Percentiles rank a stretch among this genome's conserved stretches.
These are phyloP conservation scores for Zopfochytrium polystomum DNA, from an alignment of 371 early-diverging fungal species.

Conservation along the genomic window DNA sequence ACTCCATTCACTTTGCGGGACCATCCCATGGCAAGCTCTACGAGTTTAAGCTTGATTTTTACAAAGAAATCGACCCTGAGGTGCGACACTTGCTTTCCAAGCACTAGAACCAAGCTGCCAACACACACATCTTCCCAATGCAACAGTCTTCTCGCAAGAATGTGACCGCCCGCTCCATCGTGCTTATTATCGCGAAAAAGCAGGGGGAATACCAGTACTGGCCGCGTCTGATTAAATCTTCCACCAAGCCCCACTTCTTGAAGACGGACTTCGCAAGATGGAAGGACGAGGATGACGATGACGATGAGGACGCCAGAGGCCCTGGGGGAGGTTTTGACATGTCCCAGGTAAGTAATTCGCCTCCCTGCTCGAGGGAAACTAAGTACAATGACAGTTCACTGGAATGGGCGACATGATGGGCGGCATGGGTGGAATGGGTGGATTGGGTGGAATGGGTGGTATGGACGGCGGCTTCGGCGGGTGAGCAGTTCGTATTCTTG, in stretches of 20 bases:
- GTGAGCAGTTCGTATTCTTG: neutral
- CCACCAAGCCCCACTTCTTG: constrained; percentile 68
- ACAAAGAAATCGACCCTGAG: constrained; percentile 66
- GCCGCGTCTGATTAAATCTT: constrained; percentile 76
- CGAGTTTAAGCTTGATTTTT: constrained; percentile 74
- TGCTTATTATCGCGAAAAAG: constrained; percentile 66
- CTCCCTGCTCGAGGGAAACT: constrained; percentile 17
- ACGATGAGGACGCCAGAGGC: constrained; percentile 58
- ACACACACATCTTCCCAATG: neutral
- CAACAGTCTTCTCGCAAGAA: constrained; percentile 68
- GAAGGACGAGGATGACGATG: constrained; percentile 92
- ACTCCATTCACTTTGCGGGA: constrained; percentile 64
- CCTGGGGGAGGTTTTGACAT: constrained; percentile 31
- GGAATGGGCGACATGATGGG: constrained; percentile 49
- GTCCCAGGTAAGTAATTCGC: constrained; percentile 21
- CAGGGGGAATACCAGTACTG: constrained; percentile 67
- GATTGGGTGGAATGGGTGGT: constrained; percentile 33
- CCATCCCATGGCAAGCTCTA: constrained; percentile 65
- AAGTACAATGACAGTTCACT: constrained; percentile 49
- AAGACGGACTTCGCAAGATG: constrained; percentile 90
- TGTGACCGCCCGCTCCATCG: constrained; percentile 62
- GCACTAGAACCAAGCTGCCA: too few relatives aligned
- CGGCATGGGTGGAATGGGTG: constrained; percentile 38
- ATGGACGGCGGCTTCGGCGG: constrained; percentile 9
- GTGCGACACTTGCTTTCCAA: constrained; percentile 27